These are phyloP conservation scores for Penicillium sp. DNA, from an alignment of 2,329 filamentous ascomycete species.

Conservation along the genomic window DNA sequence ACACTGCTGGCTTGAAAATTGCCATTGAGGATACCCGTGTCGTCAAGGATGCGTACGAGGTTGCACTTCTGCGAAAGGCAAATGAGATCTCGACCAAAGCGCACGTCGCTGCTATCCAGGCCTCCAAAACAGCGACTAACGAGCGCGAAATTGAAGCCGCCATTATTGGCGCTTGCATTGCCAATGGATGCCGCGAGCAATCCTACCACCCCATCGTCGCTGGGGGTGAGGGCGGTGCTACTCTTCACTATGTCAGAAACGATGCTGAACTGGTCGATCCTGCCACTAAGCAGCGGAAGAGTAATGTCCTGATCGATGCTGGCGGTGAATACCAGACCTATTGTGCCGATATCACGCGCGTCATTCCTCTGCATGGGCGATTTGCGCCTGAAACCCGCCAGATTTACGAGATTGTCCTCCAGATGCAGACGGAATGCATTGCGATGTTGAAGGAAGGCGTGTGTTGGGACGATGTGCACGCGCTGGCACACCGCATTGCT, in stretches of 20 bases:
- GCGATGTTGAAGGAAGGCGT: slow-evolving; percentile 66
- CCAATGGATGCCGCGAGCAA: slow-evolving; percentile 70
- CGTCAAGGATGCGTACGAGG: slow-evolving; percentile 81
- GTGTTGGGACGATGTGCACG: slow-evolving; percentile 69
- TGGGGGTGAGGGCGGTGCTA: slow-evolving; percentile 76
- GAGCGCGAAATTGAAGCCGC: slow-evolving; percentile 82
- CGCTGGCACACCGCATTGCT: slow-evolving; percentile 70
- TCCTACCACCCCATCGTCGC: slow-evolving; percentile 89
- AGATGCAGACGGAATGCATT: slow-evolving; percentile 79
- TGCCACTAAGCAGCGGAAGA: slow-evolving; percentile 46
- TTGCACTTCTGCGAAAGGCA: slow-evolving; percentile 76
- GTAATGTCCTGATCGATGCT: slow-evolving; percentile 81
- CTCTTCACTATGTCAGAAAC: slow-evolving; percentile 83
- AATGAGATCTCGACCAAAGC: slow-evolving; percentile 76
- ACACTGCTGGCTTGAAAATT: slow-evolving; percentile 59
- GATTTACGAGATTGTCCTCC: slow-evolving; percentile 74
- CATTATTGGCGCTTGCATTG: slow-evolving; percentile 71
- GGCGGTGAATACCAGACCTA: slow-evolving; percentile 84
- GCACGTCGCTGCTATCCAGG: slow-evolving; percentile 69
- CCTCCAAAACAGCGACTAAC: slow-evolving; percentile 63
- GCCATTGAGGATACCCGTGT: slow-evolving; percentile 80
- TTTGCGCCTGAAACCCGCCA: slow-evolving; percentile 68
- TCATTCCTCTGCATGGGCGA: slow-evolving; percentile 71
- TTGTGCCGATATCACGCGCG: slow-evolving; percentile 85
- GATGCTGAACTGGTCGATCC: slow-evolving; percentile 64